Evolutionary conservation across 306 rosid genomes (phyloP), one percentile per base, ranked within the genome.

Genomic region (Mucuna pruriens): DNA sequence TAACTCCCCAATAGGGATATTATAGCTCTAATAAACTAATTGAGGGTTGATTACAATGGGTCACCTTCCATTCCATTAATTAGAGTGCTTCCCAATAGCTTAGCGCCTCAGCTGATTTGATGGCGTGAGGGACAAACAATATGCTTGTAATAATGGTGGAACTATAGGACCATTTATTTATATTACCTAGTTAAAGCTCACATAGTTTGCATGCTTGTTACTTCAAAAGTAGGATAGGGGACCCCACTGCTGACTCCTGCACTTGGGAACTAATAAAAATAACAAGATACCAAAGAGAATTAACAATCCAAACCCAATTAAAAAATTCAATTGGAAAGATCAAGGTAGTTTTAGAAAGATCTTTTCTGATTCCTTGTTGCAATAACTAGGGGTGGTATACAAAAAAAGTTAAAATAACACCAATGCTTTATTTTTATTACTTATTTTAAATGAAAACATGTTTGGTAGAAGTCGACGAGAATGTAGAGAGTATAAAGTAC

Each of bases 261-360:
- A 22, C 6, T 23, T 75, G 7, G 63, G 15, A 72, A 82, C 68
- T 60, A 71, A 57, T 77, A 40, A 51, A 23, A 66, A 57, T 57
- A 33, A 22, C 52, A 67, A 40, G 20, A 57, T 39, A 20, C 55
- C 51, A 42, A 4, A 80, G 7, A 68, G 34, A 16, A 73, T 61
- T 25, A 63, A 42, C 64, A 64, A 65, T 22, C 74, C 17, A 70
- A 80, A 71, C 70, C 64, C 68, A 5, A 45, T 74, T 80, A 68
- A 82, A 80, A 52, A 65, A 70, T 84, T 23, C 34, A 64, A 26
- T 86, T 83, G 89, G 84, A 86, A 80, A 87, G 39, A 84, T 83
- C 88, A 84, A 80, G 84, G 87, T 77, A 61, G 89, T 81, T 84
- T 72, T 67, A 40, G 16, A 46, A 48, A 80, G 79, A 78, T 82